Evolutionary conservation across 345 rosid genomes (phyloP), one percentile per base, ranked within the genome.

Genomic region (Euphorbia tirucalli): DNA sequence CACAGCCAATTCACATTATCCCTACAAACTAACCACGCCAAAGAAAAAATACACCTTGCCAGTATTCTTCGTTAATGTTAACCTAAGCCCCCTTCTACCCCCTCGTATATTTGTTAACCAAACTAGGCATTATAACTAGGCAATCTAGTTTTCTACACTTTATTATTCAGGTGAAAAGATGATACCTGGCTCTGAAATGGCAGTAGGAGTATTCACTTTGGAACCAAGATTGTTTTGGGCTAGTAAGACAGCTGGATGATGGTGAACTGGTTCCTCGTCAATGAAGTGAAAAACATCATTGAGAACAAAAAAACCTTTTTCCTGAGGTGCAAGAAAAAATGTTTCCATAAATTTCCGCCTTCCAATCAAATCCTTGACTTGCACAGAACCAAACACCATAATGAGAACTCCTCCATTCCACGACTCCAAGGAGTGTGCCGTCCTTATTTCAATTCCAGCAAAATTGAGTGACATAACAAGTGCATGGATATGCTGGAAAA

Each of bases 181-280:
- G 44, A 31, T 83, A 85, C 93, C 93, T 80, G 84, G 71, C 69
- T 89, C 88, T 7, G 83, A 77, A 68, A 75, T 77, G 4, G 72
- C 15, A 48, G 73, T 66, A 56, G 83, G 62, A 71, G 78, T 78
- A 83, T 44, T 75, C 59, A 83, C 60, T 44, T 84, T 82, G 50
- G 80, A 50, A 60, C 78, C 82, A 68, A 78, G 69, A 77, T 84
- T 84, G 77, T 49, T 77, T 65, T 75, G 85, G 28, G 85, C 76
- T 71, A 85, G 79, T 16, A 85, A 61, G n/a, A 46, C 66, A 48
- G 86, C 39, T 8, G 93, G 87, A 72, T 69, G 74, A 44, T 71
- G 75, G 44, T 70, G 70, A 43, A 73, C 18, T 54, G 69, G 73
- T 37, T 72, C 74, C 70, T 73, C 81, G 7, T 77, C 81, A 54